Percentiles rank a stretch among this genome's conserved stretches.
Evolutionary conservation across 495 filamentous ascomycete species (phyloP).

Genomic region (Trichoderma orchidacearum): DNA sequence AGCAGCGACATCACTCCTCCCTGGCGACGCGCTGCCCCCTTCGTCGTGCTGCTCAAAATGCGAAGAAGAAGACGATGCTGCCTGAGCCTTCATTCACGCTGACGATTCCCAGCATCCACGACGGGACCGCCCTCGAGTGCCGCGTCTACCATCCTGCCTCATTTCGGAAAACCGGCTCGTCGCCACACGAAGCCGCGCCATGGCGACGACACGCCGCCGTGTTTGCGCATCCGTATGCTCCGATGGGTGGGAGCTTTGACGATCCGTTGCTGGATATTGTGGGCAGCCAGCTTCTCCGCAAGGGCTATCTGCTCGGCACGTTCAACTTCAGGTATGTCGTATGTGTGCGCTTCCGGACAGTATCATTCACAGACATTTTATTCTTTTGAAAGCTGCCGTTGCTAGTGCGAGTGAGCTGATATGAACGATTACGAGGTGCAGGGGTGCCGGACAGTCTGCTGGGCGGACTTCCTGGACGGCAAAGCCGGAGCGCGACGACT

Average conservation of each 20-base stretch:
- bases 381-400: neutral
- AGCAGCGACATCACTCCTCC: neutral
- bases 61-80: constrained; percentile 13
- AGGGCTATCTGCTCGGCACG: constrained; percentile 66
- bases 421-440: too few species aligned
- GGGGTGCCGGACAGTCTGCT: constrained; percentile 63
- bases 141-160: constrained; percentile 60
- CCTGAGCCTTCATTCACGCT: constrained; percentile 54
- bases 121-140: constrained; percentile 59
- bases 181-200: constrained; percentile 9
- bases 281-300: constrained; percentile 44
- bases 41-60: neutral
- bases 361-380: too few species aligned
- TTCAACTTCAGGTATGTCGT: constrained; percentile 92
- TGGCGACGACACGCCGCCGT: constrained; percentile 52
- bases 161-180: constrained; percentile 14
- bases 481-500: constrained; percentile 67
- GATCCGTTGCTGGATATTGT: constrained; percentile 60
- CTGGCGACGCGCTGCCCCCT: neutral
- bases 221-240: constrained; percentile 83
- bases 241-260: constrained; percentile 75
- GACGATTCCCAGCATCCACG: constrained; percentile 72
- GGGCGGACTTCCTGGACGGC: constrained; percentile 78
- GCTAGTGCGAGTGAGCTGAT: constrained; percentile 2
- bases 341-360: too few species aligned